phyloP scores from a whole-genome alignment of 1,284 basidiomycete species.

The Pyrrhoderma noxium region DNA sequence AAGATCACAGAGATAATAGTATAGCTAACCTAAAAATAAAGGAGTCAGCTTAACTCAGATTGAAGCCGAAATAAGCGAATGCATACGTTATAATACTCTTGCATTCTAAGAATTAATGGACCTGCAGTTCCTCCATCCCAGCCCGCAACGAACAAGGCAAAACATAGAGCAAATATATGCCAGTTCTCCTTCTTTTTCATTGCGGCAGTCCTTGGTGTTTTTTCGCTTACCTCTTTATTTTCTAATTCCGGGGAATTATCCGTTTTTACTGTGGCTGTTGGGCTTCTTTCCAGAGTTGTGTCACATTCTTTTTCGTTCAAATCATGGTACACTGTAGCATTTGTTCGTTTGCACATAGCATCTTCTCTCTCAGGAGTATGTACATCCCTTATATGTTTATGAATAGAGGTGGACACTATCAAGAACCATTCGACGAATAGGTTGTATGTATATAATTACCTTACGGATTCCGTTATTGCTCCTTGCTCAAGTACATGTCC shows the following conservation, averaged over 20 bases:
- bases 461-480: background rate
- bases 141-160: constrained; percentile 15
- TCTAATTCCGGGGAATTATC: background rate
- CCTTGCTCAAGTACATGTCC: background rate
- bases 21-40: constrained; percentile 10
- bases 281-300: background rate
- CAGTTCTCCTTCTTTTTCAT: constrained; percentile 13
- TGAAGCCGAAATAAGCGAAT: no score
- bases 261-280: background rate
- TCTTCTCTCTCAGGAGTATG: background rate
- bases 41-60: background rate
- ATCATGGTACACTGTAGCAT: background rate
- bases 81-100: constrained; percentile 15
- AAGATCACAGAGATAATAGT: constrained; percentile 16
- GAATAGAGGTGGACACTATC: background rate
- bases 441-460: background rate
- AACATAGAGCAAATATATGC: constrained; percentile 15
- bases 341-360: background rate
- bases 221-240: background rate
- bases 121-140: constrained; percentile 17
- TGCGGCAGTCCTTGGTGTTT: background rate
- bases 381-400: background rate
- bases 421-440: background rate
- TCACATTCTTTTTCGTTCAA: background rate
- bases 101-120: constrained; percentile 15